Evolutionary conservation across 208 protist species (phyloP), one percentile per base, ranked within the genome.

Genomic region (Strigomonas galati): DNA sequence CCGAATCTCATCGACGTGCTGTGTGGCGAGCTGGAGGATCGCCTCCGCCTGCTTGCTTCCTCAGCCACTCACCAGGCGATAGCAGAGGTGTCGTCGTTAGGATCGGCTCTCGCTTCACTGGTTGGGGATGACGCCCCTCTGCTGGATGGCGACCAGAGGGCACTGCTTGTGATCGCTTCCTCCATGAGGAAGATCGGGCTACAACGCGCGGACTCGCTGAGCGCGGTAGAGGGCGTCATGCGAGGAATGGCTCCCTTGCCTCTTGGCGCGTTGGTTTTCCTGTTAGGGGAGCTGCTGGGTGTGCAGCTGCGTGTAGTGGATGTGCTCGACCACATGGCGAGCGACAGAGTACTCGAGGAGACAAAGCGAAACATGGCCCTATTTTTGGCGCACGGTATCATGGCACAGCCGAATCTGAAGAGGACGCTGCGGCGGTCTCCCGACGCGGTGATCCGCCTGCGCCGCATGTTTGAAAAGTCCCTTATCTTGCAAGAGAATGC

Each of bases 1-100:
- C 89, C 89, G 0, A 94, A 94, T 57, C 32, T 94, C 27, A 44
- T 94, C 19, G 85, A 89, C 61, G 71, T 94, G 43, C 58, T 92
- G 17, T 91, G 85, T 30, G 72, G 68, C 21, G 81, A 88, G 60
- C 67, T 94, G 53, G 85, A 94, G 70, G 61, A 51, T 17, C 79
- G 74, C 44, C 64, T 93, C 17, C 21, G 59, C 17, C 31, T 31
- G 19, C 64, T 76, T 14, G 31, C 63, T 10, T 31, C 44, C 32
- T 17, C 53, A 12, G 23, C 32, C n/a, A n/a, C n/a, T n/a, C n/a
- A n/a, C n/a, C n/a, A n/a, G n/a, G 44, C 44, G 44, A n/a, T 2
- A 5, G 44, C 44, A 17, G 44, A 5, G 44, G 44, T 3, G 9
- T 51, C 17, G 44, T 14, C 44, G 44, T 21, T 10, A 4, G 35